These are phyloP conservation scores for Pyropia haitanensis DNA, from an alignment of 23 red algal species.

Conservation along the genomic window DNA sequence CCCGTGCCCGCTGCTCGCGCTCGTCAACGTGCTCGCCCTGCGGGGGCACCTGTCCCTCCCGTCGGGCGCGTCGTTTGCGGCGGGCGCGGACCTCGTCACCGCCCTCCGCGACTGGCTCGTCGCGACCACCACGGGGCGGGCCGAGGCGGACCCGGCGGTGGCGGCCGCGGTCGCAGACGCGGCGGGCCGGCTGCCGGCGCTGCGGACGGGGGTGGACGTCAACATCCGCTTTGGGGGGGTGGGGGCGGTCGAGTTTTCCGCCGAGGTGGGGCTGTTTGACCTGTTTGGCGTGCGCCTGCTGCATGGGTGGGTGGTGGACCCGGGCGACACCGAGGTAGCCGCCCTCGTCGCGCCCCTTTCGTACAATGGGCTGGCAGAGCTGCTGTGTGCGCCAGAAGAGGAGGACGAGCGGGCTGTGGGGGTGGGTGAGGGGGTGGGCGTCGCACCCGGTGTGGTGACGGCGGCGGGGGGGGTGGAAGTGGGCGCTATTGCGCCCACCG, in stretches of 20 bases:
- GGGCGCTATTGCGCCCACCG: too few species aligned
- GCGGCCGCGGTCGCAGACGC: conserved; percentile 56
- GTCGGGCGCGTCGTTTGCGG: conserved; percentile 20
- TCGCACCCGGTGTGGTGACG: too few species aligned
- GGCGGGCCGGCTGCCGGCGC: conserved; percentile 35
- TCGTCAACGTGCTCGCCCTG: conserved; percentile 56
- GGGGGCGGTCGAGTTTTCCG: conserved; percentile 57
- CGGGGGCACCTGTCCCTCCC: conserved; percentile 27
- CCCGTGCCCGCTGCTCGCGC: conserved; percentile 78
- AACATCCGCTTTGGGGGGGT: conserved; percentile 56
- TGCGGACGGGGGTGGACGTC: conserved; percentile 55
- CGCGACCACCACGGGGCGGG: too few species aligned
- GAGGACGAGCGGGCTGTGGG: not conserved
- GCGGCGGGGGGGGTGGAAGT: too few species aligned
- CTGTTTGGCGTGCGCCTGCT: conserved; percentile 64
- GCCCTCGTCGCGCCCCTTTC: conserved; percentile 15
- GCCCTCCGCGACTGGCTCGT: conserved; percentile 37
- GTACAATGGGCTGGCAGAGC: conserved; percentile 70
- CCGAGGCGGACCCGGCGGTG: too few species aligned
- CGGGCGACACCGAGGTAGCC: conserved; percentile 20
- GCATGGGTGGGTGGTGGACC: conserved; percentile 81
- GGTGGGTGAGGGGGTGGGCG: not conserved
- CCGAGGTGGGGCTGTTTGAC: conserved; percentile 64
- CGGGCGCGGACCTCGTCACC: conserved; percentile 41
- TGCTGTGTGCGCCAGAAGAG: conserved; percentile 13